Percentiles rank a stretch among this genome's conserved stretches.
Conservation (phyloP, 2,329 filamentous ascomycete genomes). For the Aplosporella prunicola region DNA sequence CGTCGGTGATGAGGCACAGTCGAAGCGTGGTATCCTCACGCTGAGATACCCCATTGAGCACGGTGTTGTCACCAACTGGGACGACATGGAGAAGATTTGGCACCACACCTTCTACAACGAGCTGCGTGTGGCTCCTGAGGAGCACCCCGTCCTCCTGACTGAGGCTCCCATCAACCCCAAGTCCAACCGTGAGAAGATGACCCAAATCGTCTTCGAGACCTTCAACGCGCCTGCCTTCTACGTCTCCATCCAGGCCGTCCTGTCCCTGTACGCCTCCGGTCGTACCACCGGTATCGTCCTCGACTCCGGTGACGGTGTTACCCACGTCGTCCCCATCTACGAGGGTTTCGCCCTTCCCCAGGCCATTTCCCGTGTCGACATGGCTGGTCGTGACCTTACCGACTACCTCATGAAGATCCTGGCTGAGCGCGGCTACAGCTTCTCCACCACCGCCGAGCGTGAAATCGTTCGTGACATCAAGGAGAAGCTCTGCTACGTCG, state of each 20-base stretch:
- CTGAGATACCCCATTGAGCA: constrained; percentile 99
- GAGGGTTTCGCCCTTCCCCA: constrained; percentile 99
- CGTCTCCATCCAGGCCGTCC: constrained; percentile 99
- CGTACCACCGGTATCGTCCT: constrained; percentile 99
- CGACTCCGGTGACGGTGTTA: constrained; percentile 99
- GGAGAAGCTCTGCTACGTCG: constrained; percentile 99
- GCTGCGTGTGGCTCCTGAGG: constrained; percentile 98
- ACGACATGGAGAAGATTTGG: constrained; percentile 99
- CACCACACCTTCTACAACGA: constrained; percentile 99
- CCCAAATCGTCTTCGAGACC: constrained; percentile 99
- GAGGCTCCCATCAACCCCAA: constrained; percentile 99
- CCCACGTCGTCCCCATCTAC: constrained; percentile 99
- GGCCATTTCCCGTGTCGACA: constrained; percentile 99
- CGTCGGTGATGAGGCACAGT: constrained; percentile 99
- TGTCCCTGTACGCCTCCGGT: constrained; percentile 98
- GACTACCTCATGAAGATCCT: constrained; percentile 99
- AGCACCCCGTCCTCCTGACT: constrained; percentile 98
- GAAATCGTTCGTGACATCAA: constrained; percentile 99
- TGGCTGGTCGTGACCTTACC: constrained; percentile 99
- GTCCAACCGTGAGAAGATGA: constrained; percentile 99
- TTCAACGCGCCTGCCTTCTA: constrained; percentile 99
- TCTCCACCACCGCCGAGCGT: constrained; percentile 99
- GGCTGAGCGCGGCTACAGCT: constrained; percentile 97
- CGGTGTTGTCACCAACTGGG: constrained; percentile 99
- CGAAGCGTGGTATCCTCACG: constrained; percentile 99